Percentiles rank a stretch among this genome's conserved stretches.
Evolutionary conservation across 169 alveolate genomes (phyloP).

Genomic region (Pseudocohnilembus persalinus): DNA sequence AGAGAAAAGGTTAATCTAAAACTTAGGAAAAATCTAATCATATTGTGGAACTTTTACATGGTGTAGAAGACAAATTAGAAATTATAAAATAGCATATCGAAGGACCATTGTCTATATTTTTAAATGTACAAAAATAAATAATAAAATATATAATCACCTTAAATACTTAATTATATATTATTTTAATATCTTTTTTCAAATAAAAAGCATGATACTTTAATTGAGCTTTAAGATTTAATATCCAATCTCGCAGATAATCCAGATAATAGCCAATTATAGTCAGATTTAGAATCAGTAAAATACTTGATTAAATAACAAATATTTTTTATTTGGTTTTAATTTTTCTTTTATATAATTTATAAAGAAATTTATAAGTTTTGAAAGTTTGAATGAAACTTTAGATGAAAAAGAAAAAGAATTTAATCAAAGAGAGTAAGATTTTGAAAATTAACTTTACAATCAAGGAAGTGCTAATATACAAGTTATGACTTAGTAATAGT

Average conservation of each 20-base stretch:
- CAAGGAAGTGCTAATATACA: not conserved
- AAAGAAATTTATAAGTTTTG: not conserved
- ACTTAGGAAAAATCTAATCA: not conserved
- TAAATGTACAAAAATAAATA: too few species aligned
- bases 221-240: not conserved
- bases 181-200: too few species aligned
- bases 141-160: too few species aligned
- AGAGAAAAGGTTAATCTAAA: too few species aligned
- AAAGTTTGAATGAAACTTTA: not conserved
- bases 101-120: not conserved
- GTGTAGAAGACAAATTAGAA: not conserved
- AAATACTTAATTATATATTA: too few species aligned
- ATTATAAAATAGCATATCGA: not conserved
- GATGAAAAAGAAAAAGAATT: not conserved
- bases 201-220: not conserved
- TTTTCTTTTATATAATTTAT: too few species aligned
- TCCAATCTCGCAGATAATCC: not conserved
- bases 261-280: not conserved
- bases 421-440: not conserved
- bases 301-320: too few species aligned
- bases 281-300: not conserved
- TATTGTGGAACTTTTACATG: not conserved
- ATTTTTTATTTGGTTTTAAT: too few species aligned
- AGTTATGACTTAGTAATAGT: too few species aligned
- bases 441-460: not conserved